These are phyloP conservation scores for Xylaria digitata DNA, from an alignment of 2,329 filamentous ascomycete genomes.

Conservation along the genomic window DNA sequence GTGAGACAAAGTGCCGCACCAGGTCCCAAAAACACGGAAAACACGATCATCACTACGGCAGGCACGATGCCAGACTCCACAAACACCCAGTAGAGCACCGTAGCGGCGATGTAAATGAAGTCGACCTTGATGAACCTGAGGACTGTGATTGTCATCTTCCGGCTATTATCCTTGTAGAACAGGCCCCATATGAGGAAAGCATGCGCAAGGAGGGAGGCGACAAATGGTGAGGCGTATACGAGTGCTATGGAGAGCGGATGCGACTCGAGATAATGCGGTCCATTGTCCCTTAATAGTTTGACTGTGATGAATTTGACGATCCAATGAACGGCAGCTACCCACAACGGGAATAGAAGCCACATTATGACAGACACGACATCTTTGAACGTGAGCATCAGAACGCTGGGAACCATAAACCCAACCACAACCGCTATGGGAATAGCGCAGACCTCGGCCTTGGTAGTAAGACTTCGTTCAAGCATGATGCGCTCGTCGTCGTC, in stretches of 20 bases:
- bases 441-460: conserved; percentile 66
- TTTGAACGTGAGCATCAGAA: conserved; percentile 59
- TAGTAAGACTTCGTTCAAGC: conserved; percentile 52
- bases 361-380: conserved; percentile 53
- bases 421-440: conserved; percentile 62
- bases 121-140: conserved; percentile 61
- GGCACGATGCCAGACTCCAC: conserved; percentile 61
- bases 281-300: conserved; percentile 44
- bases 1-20: conserved; percentile 52
- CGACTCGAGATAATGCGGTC: conserved; percentile 58
- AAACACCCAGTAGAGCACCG: conserved; percentile 65
- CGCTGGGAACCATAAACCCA: conserved; percentile 60
- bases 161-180: conserved; percentile 57
- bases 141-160: conserved; percentile 62
- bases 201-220: conserved; percentile 58
- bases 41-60: conserved; percentile 43
- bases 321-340: conserved; percentile 58
- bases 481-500: conserved; percentile 29
- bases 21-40: conserved; percentile 50
- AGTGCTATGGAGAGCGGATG: conserved; percentile 53
- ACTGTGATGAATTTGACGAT: conserved; percentile 46
- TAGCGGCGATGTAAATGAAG: conserved; percentile 57
- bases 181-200: conserved; percentile 56
- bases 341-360: conserved; percentile 66
- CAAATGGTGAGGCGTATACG: conserved; percentile 60